Conservation (phyloP, 2,329 filamentous ascomycete species). For the Clonostachys sp. region DNA sequence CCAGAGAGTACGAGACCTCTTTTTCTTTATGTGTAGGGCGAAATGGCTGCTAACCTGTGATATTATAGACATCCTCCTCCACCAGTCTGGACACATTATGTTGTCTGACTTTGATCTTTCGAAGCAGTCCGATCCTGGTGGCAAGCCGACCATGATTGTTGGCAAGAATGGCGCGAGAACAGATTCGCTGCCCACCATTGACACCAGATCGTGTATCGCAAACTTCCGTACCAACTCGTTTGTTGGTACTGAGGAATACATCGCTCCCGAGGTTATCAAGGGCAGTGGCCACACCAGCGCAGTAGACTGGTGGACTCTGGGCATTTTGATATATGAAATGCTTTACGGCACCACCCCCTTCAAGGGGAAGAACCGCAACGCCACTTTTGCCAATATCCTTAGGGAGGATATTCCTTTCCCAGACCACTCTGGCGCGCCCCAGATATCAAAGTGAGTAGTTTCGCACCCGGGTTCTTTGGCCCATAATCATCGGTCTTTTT, state of each 20-base stretch:
- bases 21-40: conserved; percentile 1
- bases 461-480: not conserved
- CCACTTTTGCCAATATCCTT: conserved; percentile 95
- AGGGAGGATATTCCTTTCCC: conserved; percentile 95
- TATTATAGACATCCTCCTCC: conserved; percentile 79
- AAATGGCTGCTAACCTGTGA: not conserved
- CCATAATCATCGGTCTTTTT: not conserved
- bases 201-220: conserved; percentile 96
- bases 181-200: conserved; percentile 88
- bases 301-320: conserved; percentile 98
- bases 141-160: conserved; percentile 96
- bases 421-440: conserved; percentile 76
- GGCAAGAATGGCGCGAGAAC: conserved; percentile 84
- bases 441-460: conserved; percentile 80
- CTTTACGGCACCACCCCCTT: conserved; percentile 97
- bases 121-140: conserved; percentile 93
- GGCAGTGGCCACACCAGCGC: conserved; percentile 97
- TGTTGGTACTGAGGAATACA: conserved; percentile 97
- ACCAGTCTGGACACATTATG: conserved; percentile 99
- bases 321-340: conserved; percentile 98
- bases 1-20: conserved; percentile 78
- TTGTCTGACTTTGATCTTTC: conserved; percentile 97
- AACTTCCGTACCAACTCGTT: conserved; percentile 99
- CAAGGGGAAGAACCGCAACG: conserved; percentile 98
- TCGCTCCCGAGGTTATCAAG: conserved; percentile 97